Percentiles rank a stretch among this genome's conserved stretches.
These are phyloP conservation scores for Rhodotorula sp. DNA, from an alignment of 1,284 basidiomycete genomes.

Conservation along the genomic window DNA sequence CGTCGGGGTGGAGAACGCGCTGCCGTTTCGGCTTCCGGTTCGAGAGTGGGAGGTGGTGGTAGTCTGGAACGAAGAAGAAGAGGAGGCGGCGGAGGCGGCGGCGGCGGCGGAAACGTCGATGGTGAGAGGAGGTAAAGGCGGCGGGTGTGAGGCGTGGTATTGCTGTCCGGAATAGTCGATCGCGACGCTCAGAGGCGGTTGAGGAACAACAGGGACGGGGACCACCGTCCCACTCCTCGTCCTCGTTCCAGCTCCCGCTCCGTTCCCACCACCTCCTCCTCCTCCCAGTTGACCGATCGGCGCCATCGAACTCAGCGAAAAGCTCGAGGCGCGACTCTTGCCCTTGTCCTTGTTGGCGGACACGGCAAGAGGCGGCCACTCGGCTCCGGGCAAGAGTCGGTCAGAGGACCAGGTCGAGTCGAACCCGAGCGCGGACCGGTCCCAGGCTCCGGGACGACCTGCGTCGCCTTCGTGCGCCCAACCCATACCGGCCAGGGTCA, in stretches of 20 bases:
- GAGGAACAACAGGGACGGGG: not conserved
- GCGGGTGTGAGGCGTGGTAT: not conserved
- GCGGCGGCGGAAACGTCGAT: not conserved
- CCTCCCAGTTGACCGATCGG: not conserved
- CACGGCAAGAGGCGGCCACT: not conserved
- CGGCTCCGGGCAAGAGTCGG: slow-evolving; percentile 16
- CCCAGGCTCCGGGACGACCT: slow-evolving; percentile 32
- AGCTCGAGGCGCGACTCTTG: slow-evolving; percentile 9
- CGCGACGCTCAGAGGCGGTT: slow-evolving; percentile 3
- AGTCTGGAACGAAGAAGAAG: not conserved
- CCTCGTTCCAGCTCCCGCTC: not conserved
- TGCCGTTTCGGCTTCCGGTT: too few species aligned
- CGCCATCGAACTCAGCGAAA: slow-evolving; percentile 4
- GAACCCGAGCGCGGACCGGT: slow-evolving; percentile 41
- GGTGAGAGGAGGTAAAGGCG: not conserved
- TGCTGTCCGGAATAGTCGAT: not conserved
- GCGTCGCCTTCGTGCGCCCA: slow-evolving; percentile 39
- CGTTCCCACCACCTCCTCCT: not conserved
- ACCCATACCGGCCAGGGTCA: slow-evolving; percentile 24
- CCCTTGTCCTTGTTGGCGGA: slow-evolving; percentile 12
- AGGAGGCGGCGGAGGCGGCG: not conserved
- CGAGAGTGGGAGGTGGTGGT: too few species aligned
- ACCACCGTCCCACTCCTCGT: slow-evolving; percentile 4
- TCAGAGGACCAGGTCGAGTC: slow-evolving; percentile 36
- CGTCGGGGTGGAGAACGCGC: not conserved